Evolutionary conservation across 1,284 basidiomycete species (phyloP), one percentile per base, ranked within the genome.

Genomic region (Rhodotorula sp.): DNA sequence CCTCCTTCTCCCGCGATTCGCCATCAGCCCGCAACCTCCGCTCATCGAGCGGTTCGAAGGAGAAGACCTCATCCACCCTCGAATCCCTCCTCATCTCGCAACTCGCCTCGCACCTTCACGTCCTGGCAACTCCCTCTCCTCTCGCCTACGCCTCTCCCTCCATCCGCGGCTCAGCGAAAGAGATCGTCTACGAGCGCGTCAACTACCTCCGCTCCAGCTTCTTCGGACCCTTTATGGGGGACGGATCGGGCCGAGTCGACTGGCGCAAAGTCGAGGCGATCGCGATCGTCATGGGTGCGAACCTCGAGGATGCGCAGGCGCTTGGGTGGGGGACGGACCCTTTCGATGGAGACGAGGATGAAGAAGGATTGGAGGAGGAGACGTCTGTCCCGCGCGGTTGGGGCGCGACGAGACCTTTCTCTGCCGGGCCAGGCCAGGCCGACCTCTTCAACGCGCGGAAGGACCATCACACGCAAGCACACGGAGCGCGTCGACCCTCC

Each of bases 221-320:
- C 20, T 73, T 52, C 28, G 72, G 72, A 1, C 72, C 72, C 6
- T 65, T 73, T 20, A 46, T 37, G 48, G 20, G n/a, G 20, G 67
- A 73, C 59, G 60, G 64, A 4, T 57, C 34, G 16, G 58, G 66
- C 5, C 28, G 26, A 16, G 62, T 73, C 50, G 64, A 71, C 57
- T 71, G 67, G 62, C 53, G 62, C 11, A 71, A 69, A 28, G 54
- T 71, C 50, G 64, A 64, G 34, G 65, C 72, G 20, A 28, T 73
- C 24, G 28, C 34, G 5, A 40, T 64, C 1, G 64, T 68, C 24
- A 68, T 68, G 56, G 11, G 30, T 1, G 59, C 64, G 1, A 71
- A 71, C n/a, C n/a, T 73, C 26, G 46, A n/a, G 3, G 69, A 71
- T 7, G 69, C 66, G 9, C 9, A 18, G 22, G 50, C 20, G 8